phyloP scores from a whole-genome alignment of 352 stramenopile genomes.

The Globisporangium lucens region DNA sequence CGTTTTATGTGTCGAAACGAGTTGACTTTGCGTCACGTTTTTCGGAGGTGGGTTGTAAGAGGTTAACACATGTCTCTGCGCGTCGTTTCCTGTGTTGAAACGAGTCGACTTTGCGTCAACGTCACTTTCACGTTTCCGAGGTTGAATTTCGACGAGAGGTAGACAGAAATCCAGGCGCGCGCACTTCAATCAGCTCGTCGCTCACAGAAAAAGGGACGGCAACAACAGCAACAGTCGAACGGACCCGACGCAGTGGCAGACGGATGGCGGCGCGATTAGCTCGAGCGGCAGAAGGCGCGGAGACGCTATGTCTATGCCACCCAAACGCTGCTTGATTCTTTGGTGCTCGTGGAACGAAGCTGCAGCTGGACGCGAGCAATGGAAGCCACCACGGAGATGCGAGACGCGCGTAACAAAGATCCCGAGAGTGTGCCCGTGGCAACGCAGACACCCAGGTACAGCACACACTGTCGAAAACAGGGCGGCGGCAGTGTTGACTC shows the following conservation, averaged over 20 bases:
- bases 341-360: neutral
- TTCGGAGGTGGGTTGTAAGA: no score
- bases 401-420: neutral
- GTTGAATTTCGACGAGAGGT: conserved; percentile 11
- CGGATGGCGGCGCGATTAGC: neutral
- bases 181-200: neutral
- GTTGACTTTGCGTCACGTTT: no score
- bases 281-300: neutral
- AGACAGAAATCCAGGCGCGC: conserved; percentile 31
- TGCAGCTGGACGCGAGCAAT: neutral
- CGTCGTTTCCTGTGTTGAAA: no score
- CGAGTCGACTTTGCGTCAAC: no score
- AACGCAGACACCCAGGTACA: neutral
- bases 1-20: no score
- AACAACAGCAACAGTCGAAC: neutral
- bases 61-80: no score
- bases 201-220: neutral
- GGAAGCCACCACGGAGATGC: neutral
- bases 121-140: no score
- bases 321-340: neutral
- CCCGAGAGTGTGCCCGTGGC: neutral
- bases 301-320: neutral
- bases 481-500: neutral
- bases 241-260: neutral
- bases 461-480: neutral